Evolutionary conservation across 2,329 filamentous ascomycete genomes (phyloP), one percentile per base, ranked within the genome.

Genomic region (Nemania sp.): DNA sequence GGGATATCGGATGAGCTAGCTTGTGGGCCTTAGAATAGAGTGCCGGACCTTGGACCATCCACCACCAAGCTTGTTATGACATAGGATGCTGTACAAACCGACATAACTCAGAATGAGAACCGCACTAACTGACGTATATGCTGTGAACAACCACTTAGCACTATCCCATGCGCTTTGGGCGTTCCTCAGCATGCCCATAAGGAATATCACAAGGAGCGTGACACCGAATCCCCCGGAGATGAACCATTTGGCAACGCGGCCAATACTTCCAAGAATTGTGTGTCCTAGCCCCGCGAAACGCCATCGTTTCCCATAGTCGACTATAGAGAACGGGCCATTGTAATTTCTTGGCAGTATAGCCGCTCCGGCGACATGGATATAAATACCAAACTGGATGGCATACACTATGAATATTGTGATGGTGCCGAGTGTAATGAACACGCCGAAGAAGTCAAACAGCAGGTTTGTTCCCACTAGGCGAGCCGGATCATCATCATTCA

Each of bases 291-390:
- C 55, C 15, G 13, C 38, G 26, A 59, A 59, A 18, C 38, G 55
- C 55, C 55, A 59, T 43, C 55, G 55, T 29, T 59, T 41, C 29
- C 55, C 55, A 26, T 59, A 59, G 55, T 59, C 55, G 32, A 41
- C 29, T n/a, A 59, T 59, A 24, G 55, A 59, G 35, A 59, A 59
- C 27, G 55, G 55, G 41, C 55, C 55, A 22, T 27, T 59, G 38
- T 45, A 45, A 6, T 45, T 32, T 22, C 45, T 59, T 26, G 55
- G 55, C 41, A 59, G 15, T 22, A 59, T 5, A 26, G 20, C 38
- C n/a, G 35, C 6, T 45, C 55, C 55, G 45, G 45, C 45, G 2
- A 27, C 18, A 35, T 59, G 55, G 20, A 59, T n/a, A 22, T 45
- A 59, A 2, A 59, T 22, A 5, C 18, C 55, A 18, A 45, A 8